These are phyloP conservation scores for Volvox africanus DNA, from an alignment of 139 green algal species.

Conservation along the genomic window DNA sequence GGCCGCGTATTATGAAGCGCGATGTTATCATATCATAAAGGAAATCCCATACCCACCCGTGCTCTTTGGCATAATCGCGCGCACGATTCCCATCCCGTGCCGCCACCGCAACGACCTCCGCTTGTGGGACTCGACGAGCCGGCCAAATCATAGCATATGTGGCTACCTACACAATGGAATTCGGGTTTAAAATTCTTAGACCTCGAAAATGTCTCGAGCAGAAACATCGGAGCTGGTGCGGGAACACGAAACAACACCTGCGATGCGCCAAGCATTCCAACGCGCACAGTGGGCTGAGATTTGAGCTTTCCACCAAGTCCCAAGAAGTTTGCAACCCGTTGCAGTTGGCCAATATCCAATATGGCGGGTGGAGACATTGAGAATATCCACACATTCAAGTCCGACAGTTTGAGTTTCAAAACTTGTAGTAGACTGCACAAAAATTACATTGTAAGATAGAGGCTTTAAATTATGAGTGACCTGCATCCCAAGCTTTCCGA, in stretches of 20 bases:
- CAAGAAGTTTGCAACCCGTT: constrained; percentile 28
- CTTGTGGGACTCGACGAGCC: constrained; percentile 38
- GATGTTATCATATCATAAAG: not conserved
- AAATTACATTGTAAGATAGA: too few relatives aligned
- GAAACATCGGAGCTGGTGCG: not conserved
- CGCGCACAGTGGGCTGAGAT: not conserved
- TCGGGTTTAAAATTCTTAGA: too few relatives aligned
- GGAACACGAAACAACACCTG: constrained; percentile 9
- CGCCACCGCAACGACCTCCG: constrained; percentile 59
- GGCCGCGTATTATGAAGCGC: too few relatives aligned
- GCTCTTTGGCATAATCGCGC: constrained; percentile 51
- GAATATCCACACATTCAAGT: not conserved
- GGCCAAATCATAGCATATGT: constrained; percentile 65
- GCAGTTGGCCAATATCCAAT: not conserved
- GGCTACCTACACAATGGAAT: constrained; percentile 35
- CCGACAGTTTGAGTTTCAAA: not conserved
- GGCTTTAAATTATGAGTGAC: too few relatives aligned
- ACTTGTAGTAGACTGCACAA: too few relatives aligned
- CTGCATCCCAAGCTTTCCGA: too few relatives aligned
- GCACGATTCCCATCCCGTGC: constrained; percentile 54
- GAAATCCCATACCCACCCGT: constrained; percentile 28
- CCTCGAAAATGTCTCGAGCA: too few relatives aligned
- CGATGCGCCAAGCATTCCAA: constrained; percentile 29
- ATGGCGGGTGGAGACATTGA: not conserved
- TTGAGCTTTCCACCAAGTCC: not conserved